Evolutionary conservation across 225 moss, liverwort and hornwort species (phyloP).

Genomic region (Pleurozium schreberi): DNA sequence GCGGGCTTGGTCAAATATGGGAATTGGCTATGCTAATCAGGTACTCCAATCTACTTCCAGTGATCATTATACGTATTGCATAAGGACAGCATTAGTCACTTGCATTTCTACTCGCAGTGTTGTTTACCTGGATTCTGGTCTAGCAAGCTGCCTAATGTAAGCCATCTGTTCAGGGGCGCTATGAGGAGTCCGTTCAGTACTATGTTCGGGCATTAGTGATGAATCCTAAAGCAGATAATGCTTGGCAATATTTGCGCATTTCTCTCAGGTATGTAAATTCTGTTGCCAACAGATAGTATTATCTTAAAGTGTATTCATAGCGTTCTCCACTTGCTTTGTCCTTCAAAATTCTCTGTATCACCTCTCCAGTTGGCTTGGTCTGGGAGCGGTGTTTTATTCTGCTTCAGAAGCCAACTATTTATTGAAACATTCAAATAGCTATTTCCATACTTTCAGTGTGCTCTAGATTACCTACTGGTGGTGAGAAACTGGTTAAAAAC

Average conservation of each 20-base stretch:
- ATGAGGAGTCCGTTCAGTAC: conserved; percentile 86
- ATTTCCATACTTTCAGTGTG: not conserved
- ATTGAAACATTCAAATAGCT: not conserved
- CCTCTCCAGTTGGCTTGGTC: not conserved
- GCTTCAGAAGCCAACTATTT: not conserved
- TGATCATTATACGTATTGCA: not conserved
- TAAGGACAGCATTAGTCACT: not conserved
- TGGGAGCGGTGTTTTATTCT: not conserved
- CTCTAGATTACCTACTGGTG: not conserved
- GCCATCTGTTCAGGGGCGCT: conserved; percentile 52
- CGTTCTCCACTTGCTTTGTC: not conserved
- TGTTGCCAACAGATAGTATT: not conserved
- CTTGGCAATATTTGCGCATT: conserved; percentile 90
- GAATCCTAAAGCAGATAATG: conserved; percentile 97
- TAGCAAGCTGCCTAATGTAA: not conserved
- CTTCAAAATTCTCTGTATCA: not conserved
- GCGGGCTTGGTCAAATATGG: conserved; percentile 99
- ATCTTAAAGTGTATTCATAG: not conserved
- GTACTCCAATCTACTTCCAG: conserved; percentile 13
- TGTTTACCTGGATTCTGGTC: not conserved
- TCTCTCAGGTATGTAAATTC: conserved; percentile 60
- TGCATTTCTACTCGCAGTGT: not conserved
- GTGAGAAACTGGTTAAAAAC: not conserved
- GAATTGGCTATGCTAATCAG: conserved; percentile 97
- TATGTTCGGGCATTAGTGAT: conserved; percentile 86